Conservation (phyloP, 352 stramenopile species). For the Phytophthora lateralis region DNA sequence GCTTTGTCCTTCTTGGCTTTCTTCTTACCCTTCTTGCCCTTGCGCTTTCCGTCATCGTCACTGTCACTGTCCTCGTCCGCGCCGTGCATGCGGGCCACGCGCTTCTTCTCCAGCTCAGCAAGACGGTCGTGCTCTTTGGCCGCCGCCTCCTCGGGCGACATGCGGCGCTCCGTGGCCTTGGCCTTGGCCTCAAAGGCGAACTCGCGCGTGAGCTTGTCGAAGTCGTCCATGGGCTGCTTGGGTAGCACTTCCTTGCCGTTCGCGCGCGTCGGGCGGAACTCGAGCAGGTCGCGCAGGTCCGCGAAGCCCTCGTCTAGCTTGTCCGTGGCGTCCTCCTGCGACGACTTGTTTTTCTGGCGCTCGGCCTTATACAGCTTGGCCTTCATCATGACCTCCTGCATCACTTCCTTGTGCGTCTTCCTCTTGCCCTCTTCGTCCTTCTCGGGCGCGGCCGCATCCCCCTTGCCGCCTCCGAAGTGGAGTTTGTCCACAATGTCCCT, state of each 20-base stretch:
- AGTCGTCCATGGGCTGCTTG: conserved; percentile 84
- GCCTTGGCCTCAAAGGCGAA: conserved; percentile 93
- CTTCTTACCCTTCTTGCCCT: conserved; percentile 56
- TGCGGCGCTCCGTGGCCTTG: conserved; percentile 93
- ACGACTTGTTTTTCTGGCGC: conserved; percentile 85
- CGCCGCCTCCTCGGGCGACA: conserved; percentile 95
- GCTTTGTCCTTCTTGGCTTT: conserved; percentile 48
- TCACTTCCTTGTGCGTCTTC: conserved; percentile 90
- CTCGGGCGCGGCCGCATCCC: conserved; percentile 24
- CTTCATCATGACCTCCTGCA: conserved; percentile 93
- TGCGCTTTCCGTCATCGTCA: conserved; percentile 47
- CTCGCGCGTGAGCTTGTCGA: conserved; percentile 81
- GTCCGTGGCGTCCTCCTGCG: conserved; percentile 80
- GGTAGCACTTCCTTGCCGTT: conserved; percentile 67
- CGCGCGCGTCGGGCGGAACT: conserved; percentile 76
- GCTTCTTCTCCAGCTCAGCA: conserved; percentile 92
- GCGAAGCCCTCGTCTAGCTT: conserved; percentile 77
- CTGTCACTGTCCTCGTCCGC: conserved; percentile 80
- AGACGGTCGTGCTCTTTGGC: conserved; percentile 93
- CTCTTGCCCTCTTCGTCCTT: conserved; percentile 44
- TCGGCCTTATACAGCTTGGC: conserved; percentile 90
- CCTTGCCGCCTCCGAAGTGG: conserved; percentile 80
- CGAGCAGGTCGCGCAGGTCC: conserved; percentile 65
- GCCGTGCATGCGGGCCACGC: conserved; percentile 95
- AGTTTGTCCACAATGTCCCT: conserved; percentile 84